phyloP scores from a whole-genome alignment of 129 eudicot species.

The Artemisia tridentata region DNA sequence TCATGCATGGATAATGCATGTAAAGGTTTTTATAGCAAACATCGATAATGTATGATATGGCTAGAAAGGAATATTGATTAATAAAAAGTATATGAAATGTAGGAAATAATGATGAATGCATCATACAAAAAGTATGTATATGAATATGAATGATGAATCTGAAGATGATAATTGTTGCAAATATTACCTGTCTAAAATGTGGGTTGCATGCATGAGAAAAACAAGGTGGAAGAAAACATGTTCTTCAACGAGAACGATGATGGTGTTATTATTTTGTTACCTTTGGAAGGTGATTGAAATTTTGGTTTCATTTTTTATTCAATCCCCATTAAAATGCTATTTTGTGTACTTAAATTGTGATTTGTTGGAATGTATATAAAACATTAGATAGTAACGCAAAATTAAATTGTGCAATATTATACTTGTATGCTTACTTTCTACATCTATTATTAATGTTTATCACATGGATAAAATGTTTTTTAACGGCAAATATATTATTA shows the following conservation, averaged over 20 bases:
- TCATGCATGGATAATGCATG: background rate
- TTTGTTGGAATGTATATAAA: no score
- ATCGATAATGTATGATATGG: background rate
- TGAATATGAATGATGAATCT: background rate
- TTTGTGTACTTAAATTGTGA: no score
- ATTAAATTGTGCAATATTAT: no score
- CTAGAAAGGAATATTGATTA: background rate
- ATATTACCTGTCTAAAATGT: slow-evolving; percentile 21
- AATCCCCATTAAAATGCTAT: no score
- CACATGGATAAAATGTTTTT: no score
- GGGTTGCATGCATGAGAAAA: slow-evolving; percentile 17
- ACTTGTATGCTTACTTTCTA: no score
- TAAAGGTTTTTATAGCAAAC: slow-evolving; percentile 4
- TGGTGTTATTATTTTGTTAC: no score
- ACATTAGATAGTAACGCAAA: no score
- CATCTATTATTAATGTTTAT: no score
- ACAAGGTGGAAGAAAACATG: slow-evolving; percentile 22
- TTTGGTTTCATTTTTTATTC: no score
- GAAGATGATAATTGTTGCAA: slow-evolving; percentile 12
- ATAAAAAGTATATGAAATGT: background rate
- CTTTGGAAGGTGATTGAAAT: no score
- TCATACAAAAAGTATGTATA: background rate
- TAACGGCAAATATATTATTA: no score
- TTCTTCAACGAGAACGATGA: slow-evolving; percentile 2
- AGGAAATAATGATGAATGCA: slow-evolving; percentile 15